These are phyloP conservation scores for Syncephalastrum sp. DNA, from an alignment of 371 early-diverging fungal species.

Conservation along the genomic window DNA sequence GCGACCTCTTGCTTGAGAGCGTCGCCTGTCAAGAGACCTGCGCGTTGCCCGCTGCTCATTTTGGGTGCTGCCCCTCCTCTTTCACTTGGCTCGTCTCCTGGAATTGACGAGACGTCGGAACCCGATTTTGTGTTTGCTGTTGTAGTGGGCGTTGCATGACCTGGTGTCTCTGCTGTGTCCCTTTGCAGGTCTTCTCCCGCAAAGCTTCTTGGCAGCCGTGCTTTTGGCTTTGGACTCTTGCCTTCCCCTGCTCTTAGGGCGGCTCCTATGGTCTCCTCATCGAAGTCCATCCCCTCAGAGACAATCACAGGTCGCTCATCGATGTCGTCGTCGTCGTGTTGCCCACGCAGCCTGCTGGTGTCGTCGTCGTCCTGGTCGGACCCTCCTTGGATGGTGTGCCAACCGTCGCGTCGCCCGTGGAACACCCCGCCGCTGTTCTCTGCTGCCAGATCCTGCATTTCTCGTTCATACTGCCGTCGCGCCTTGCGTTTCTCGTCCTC, in stretches of 20 bases:
- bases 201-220: slow-evolving; percentile 8
- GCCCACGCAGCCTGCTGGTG: slow-evolving; percentile 6
- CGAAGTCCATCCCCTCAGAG: slow-evolving; percentile 17
- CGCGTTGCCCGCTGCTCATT: slow-evolving; percentile 55
- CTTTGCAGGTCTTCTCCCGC: slow-evolving; percentile 3
- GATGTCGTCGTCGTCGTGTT: slow-evolving; percentile 33
- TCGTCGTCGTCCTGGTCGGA: slow-evolving; percentile 28
- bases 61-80: slow-evolving; percentile 23
- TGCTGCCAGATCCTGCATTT: slow-evolving; percentile 17
- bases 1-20: slow-evolving; percentile 48
- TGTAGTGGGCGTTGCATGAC: neutral
- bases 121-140: neutral
- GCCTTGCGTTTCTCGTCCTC: slow-evolving; percentile 12
- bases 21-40: slow-evolving; percentile 56
- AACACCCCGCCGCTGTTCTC: slow-evolving; percentile 29
- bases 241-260: neutral
- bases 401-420: slow-evolving; percentile 37
- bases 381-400: slow-evolving; percentile 54
- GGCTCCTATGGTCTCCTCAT: slow-evolving; percentile 5
- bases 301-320: slow-evolving; percentile 53
- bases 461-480: slow-evolving; percentile 9
- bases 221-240: neutral
- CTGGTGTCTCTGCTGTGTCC: neutral
- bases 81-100: neutral
- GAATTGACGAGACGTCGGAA: no score